Conservation (phyloP, 495 filamentous ascomycete species). For the Thozetella sp. region DNA sequence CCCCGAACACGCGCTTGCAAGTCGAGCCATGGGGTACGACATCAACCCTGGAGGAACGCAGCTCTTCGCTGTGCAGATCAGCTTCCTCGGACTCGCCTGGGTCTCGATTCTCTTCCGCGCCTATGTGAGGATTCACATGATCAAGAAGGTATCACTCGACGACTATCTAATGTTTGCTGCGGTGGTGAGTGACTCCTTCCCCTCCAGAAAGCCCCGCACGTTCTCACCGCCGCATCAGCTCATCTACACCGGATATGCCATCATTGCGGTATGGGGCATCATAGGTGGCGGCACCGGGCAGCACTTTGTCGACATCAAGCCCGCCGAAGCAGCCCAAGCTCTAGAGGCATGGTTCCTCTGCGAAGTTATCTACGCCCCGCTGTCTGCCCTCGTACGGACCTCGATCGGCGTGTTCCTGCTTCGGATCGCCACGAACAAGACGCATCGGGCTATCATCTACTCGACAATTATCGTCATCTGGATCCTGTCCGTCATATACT, state of each 20-base stretch:
- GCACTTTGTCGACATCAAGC: neutral
- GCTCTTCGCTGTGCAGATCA: constrained; percentile 21
- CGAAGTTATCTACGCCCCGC: constrained; percentile 31
- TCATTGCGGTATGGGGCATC: constrained; percentile 18
- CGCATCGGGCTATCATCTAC: constrained; percentile 36
- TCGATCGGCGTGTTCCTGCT: constrained; percentile 43
- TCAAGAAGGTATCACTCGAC: constrained; percentile 18
- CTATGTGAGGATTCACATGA: constrained; percentile 17
- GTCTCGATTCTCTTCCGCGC: constrained; percentile 16
- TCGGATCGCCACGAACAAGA: constrained; percentile 26
- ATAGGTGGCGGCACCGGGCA: constrained; percentile 8
- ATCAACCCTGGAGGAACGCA: constrained; percentile 20
- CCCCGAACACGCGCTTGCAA: neutral
- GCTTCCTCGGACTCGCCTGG: constrained; percentile 24
- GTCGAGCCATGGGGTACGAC: constrained; percentile 9
- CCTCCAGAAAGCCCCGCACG: neutral
- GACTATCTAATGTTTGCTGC: constrained; percentile 27
- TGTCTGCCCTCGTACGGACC: constrained; percentile 35
- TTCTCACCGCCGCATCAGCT: constrained; percentile 6
- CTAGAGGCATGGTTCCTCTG: constrained; percentile 26
- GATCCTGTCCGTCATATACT: constrained; percentile 27
- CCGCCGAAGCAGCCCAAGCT: constrained; percentile 7
- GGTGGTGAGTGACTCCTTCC: constrained; percentile 16
- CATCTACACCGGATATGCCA: constrained; percentile 15
- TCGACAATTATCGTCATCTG: constrained; percentile 18